A percentile compares a stretch with the other conserved stretches of the same genome.
Conservation (phyloP, 1,284 basidiomycete genomes). For the Papiliotrema flavescens region DNA sequence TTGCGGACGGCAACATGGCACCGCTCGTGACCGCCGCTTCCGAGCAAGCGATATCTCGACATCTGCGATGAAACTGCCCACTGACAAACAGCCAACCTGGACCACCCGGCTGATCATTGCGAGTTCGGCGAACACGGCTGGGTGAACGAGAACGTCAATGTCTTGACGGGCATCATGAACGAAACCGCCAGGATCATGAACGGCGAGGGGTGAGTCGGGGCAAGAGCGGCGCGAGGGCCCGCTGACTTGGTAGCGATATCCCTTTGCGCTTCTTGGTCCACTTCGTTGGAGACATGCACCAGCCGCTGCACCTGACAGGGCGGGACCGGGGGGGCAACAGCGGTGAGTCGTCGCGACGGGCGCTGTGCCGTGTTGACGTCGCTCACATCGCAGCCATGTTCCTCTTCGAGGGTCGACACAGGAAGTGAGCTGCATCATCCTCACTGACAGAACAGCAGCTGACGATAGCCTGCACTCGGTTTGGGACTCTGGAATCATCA, state of each 20-base stretch:
- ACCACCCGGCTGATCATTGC: constrained; percentile 72
- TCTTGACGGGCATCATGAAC: constrained; percentile 71
- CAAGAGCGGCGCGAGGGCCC: background rate
- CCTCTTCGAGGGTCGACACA: constrained; percentile 59
- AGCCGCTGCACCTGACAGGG: constrained; percentile 84
- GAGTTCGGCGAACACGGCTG: constrained; percentile 73
- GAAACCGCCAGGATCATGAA: constrained; percentile 54
- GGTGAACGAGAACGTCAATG: constrained; percentile 63
- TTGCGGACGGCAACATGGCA: no score
- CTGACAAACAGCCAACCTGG: constrained; percentile 45
- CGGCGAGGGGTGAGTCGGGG: constrained; percentile 31
- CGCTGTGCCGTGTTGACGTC: background rate
- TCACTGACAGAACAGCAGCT: background rate
- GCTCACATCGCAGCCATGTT: constrained; percentile 55
- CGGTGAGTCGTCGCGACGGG: constrained; percentile 24
- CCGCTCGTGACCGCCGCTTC: no score
- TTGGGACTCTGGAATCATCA: constrained; percentile 79
- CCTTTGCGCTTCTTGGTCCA: constrained; percentile 87
- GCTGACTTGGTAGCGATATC: constrained; percentile 45
- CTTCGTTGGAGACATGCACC: constrained; percentile 85
- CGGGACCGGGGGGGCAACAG: constrained; percentile 80
- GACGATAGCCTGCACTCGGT: constrained; percentile 69
- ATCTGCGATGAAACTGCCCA: background rate
- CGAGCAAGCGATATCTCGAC: background rate
- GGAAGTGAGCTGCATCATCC: constrained; percentile 27